Evolutionary conservation across 169 alveolate genomes (phyloP), one percentile per base, ranked within the genome.

Genomic region (Babesia ovis): DNA sequence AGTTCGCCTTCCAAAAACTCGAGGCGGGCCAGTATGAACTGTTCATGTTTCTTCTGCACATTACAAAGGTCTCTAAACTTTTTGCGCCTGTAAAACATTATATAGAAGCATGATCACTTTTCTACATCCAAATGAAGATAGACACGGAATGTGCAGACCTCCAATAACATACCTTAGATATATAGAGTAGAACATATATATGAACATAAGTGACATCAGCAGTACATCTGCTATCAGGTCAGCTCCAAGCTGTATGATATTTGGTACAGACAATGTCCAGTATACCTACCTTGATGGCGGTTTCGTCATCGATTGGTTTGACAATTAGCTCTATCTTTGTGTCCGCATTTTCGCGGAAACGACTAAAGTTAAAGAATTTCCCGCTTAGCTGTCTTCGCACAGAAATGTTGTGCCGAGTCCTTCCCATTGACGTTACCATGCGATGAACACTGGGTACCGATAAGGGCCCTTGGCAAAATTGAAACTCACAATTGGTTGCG

Each of bases 281-380:
- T 20, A 3, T 14, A 35, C 68, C 9, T 23, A 77, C 86, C 46
- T 77, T 35, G 4, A 77, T 70, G 22, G 86, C 86, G 18, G 41
- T 77, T 16, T 69, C 62, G 60, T 68, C 83, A 16, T 59, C 71
- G n/a, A 77, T 77, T 34, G 86, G 86, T 41, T 77, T 77, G n/a
- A 77, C 73, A 16, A 77, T 23, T 2, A 77, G 61, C 68, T 77
- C 86, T n/a, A 77, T 76, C 34, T 66, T 77, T 35, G 69, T 45
- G 48, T 74, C 73, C 48, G 80, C 54, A 32, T 68, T 70, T 68
- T 59, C 73, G 62, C 59, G 71, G 34, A 50, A 77, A 39, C 48
- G 75, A 50, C n/a, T 31, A 34, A 69, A 51, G 27, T 39, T 69
- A 58, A 74, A 77, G 4, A 77, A 25, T n/a, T 35, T 77, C 27